phyloP scores from a whole-genome alignment of 495 filamentous ascomycete genomes.

The Aspergillus egyptiacus region DNA sequence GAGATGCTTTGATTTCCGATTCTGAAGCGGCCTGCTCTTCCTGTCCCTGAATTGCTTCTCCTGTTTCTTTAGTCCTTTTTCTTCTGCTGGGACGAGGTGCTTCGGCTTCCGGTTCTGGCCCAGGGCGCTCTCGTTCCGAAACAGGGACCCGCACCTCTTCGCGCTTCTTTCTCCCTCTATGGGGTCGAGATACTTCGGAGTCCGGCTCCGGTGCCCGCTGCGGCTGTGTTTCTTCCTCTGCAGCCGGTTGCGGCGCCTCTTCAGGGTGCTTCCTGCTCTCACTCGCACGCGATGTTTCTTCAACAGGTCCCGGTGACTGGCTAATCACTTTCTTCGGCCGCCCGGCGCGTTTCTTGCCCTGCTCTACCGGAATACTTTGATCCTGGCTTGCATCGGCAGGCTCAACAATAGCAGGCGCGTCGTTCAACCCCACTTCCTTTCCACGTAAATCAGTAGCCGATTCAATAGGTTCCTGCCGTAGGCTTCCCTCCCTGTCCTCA shows the following conservation, averaged over 20 bases:
- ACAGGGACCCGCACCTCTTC: too few relatives aligned
- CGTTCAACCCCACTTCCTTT: conserved; percentile 2
- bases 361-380: not conserved
- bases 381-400: not conserved
- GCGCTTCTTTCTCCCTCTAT: not conserved
- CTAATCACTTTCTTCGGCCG: conserved; percentile 10
- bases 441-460: not conserved
- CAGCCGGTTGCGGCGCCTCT: not conserved
- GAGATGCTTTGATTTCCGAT: not conserved
- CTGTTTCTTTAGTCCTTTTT: not conserved
- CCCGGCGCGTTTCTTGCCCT: conserved; percentile 15
- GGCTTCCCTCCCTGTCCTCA: not conserved
- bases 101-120: not conserved
- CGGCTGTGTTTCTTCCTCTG: not conserved
- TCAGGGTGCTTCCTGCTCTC: not conserved
- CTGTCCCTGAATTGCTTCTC: too few relatives aligned
- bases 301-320: not conserved
- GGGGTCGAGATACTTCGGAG: not conserved
- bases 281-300: not conserved
- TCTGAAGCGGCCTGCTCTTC: conserved; percentile 1
- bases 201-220: not conserved
- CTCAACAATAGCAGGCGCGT: not conserved
- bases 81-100: not conserved
- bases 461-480: not conserved
- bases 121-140: not conserved